Evolutionary conservation across 352 stramenopile species (phyloP).

Genomic region (Phytophthora cryptogea): DNA sequence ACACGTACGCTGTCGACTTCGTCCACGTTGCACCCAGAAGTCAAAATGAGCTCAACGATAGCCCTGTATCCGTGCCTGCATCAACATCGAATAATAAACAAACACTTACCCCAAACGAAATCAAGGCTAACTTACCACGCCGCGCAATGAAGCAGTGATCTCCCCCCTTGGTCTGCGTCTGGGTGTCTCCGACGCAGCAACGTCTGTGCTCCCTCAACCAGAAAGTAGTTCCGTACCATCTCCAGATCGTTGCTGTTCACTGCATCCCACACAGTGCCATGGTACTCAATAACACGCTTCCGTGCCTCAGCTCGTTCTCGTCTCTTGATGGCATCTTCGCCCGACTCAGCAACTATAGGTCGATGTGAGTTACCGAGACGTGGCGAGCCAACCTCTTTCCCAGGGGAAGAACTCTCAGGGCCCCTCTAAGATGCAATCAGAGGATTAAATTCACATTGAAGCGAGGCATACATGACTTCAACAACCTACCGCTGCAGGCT

Average conservation of each 20-base stretch:
- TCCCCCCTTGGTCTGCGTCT: constrained; percentile 48
- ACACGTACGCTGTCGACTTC: constrained; percentile 53
- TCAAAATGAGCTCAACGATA: constrained; percentile 47
- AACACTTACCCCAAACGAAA: background rate
- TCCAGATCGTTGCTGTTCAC: constrained; percentile 45
- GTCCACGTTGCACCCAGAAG: constrained; percentile 51
- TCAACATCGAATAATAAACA: background rate
- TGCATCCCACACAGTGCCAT: constrained; percentile 61
- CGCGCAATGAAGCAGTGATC: constrained; percentile 66
- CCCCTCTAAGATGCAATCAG: background rate
- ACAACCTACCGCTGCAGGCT: constrained; percentile 4
- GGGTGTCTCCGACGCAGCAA: constrained; percentile 52
- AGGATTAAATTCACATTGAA: background rate
- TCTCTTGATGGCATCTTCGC: constrained; percentile 36
- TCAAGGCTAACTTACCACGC: constrained; percentile 45
- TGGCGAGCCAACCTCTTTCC: constrained; percentile 7
- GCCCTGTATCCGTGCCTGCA: constrained; percentile 39
- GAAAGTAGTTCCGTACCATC: constrained; percentile 65
- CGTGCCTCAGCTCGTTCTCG: constrained; percentile 59
- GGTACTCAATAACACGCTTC: constrained; percentile 58
- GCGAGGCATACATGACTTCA: background rate
- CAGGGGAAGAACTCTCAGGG: background rate
- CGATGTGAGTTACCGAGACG: constrained; percentile 7
- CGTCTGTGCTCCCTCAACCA: constrained; percentile 56
- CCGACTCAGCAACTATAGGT: constrained; percentile 8